Evolutionary conservation across 1,284 basidiomycete genomes (phyloP), one percentile per base, ranked within the genome.

Genomic region (Rhizoctonia solani): DNA sequence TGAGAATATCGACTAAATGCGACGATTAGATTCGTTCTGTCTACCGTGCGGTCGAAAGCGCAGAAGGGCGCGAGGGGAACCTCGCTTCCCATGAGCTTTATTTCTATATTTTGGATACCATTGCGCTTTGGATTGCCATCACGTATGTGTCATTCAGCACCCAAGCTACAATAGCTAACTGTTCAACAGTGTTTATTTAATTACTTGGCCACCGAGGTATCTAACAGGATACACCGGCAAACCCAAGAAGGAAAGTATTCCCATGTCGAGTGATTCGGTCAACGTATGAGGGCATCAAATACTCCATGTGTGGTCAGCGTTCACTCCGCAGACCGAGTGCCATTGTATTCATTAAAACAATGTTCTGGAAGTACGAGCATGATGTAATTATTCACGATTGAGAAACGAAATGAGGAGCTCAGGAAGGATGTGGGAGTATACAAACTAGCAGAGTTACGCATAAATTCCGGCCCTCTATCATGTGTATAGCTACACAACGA

Each of bases 41-140:
- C 1, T 90, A 85, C 76, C 83, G 89, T 74, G 85, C 85, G 1
- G 80, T 85, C 32, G 88, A 90, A 72, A 79, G 87, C 23, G 83
- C 82, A 5, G 78, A 89, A 76, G 89, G 88, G 21, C 88, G 81
- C 74, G 74, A 76, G 27, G 88, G 88, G 2, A 79, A 79, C 53
- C 79, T 90, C 13, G 81, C 85, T 4, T 87, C 83, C 0, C 82
- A 83, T 21, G 86, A 88, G 74, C 73, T 75, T 1, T 84, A 81
- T 73, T 90, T 90, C 77, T 88, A 89, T 72, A 82, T 76, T 1
- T 78, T 90, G 32, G 88, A 90, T 74, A 87, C 87, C 1, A 77
- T 87, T 8, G 86, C 85, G 14, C 79, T 89, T 5, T 81, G 86
- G 69, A 74, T 89, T 54, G 86, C 87, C 41, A 82, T 87, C 9